Conservation (phyloP, 306 rosid genomes). For the Nissolia schottii region DNA sequence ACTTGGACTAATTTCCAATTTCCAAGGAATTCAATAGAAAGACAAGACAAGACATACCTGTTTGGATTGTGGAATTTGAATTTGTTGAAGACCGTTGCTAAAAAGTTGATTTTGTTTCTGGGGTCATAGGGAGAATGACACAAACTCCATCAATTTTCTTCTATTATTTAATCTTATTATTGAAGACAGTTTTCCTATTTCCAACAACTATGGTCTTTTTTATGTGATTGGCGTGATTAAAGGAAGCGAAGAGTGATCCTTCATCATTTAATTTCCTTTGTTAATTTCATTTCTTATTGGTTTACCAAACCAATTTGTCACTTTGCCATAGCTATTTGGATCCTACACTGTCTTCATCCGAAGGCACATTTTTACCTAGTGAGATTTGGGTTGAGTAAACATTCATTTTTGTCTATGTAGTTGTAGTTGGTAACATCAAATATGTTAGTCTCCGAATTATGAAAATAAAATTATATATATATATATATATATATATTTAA, state of each 20-base stretch:
- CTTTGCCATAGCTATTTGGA: constrained; percentile 19
- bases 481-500: too few relatives aligned
- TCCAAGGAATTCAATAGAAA: neutral
- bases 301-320: constrained; percentile 25
- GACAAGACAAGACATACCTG: neutral
- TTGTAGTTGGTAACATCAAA: too few relatives aligned
- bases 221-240: constrained; percentile 40
- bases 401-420: too few relatives aligned
- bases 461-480: too few relatives aligned
- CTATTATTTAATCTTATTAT: neutral
- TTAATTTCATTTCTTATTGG: neutral
- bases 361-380: too few relatives aligned
- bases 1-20: neutral
- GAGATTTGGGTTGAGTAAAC: neutral
- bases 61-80: constrained; percentile 20
- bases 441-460: too few relatives aligned
- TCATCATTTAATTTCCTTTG: neutral
- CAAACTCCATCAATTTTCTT: neutral
- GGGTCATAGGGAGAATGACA: neutral
- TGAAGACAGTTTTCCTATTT: constrained; percentile 37
- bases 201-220: constrained; percentile 39
- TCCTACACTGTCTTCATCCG: constrained; percentile 22
- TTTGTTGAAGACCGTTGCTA: constrained; percentile 30
- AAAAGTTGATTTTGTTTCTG: neutral
- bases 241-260: constrained; percentile 6